Percentiles rank a stretch among this genome's conserved stretches.
Evolutionary conservation across 257 asterid species (phyloP).

Genomic region (Lithospermum erythrorhizon): DNA sequence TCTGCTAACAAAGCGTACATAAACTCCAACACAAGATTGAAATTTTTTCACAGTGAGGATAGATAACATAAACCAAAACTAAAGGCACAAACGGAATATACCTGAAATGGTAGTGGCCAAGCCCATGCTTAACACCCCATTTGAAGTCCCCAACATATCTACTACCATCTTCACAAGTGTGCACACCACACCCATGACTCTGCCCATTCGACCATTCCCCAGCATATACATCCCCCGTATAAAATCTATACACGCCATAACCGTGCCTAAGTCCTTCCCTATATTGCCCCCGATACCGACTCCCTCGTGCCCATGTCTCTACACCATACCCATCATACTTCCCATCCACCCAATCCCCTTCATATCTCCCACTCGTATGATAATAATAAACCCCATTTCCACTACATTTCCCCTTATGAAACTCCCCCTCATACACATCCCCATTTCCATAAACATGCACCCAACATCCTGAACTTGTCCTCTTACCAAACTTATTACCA

Average conservation of each 20-base stretch:
- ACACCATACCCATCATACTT: constrained; percentile 42
- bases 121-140: constrained; percentile 48
- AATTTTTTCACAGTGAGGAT: background rate
- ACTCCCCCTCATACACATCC: constrained; percentile 38
- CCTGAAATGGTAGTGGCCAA: constrained; percentile 46
- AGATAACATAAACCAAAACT: background rate
- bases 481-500: constrained; percentile 6
- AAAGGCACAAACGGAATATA: background rate
- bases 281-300: constrained; percentile 39
- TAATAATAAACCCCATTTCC: constrained; percentile 38
- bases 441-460: constrained; percentile 36
- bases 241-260: constrained; percentile 34
- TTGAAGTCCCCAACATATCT: constrained; percentile 37
- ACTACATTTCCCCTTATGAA: constrained; percentile 33
- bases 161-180: constrained; percentile 41
- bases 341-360: constrained; percentile 50
- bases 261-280: constrained; percentile 39
- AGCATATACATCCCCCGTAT: constrained; percentile 38
- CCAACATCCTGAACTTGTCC: constrained; percentile 18
- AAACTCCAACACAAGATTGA: background rate
- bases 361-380: constrained; percentile 24
- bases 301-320: constrained; percentile 50
- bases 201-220: constrained; percentile 51
- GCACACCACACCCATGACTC: constrained; percentile 38
- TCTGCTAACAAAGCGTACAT: background rate